Evolutionary conservation across 2,329 filamentous ascomycete species (phyloP).

Genomic region (Aspergillus pseudonomiae): DNA sequence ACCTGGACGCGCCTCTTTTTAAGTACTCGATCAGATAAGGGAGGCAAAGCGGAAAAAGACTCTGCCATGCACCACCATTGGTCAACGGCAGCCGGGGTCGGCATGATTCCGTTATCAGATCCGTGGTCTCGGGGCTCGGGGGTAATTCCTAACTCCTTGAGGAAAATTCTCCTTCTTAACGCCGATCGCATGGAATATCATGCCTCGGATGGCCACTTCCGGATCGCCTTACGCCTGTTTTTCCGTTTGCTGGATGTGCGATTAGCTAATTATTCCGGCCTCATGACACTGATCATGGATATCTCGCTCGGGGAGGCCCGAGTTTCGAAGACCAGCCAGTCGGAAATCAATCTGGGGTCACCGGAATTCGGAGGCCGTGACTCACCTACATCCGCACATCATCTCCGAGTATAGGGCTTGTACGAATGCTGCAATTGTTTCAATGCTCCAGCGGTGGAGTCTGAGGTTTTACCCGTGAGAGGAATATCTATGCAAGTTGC

Average conservation of each 20-base stretch:
- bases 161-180: background rate
- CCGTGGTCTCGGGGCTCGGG: background rate
- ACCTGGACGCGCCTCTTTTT: background rate
- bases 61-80: background rate
- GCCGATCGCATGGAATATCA: background rate
- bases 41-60: background rate
- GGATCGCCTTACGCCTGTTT: background rate
- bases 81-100: background rate
- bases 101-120: background rate
- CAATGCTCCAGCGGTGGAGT: background rate
- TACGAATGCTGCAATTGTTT: background rate
- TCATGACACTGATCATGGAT: no score
- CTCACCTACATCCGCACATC: no score
- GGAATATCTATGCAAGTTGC: no score
- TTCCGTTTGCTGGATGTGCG: background rate
- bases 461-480: no score
- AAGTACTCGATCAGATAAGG: slow-evolving; percentile 3
- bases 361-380: no score
- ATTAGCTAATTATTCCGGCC: background rate
- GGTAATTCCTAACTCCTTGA: background rate
- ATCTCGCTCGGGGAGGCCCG: no score
- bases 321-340: no score
- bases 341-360: no score
- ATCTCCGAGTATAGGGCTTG: background rate
- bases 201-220: background rate